Conservation (phyloP, 441 rosid genomes). For the Geranium incanum region DNA sequence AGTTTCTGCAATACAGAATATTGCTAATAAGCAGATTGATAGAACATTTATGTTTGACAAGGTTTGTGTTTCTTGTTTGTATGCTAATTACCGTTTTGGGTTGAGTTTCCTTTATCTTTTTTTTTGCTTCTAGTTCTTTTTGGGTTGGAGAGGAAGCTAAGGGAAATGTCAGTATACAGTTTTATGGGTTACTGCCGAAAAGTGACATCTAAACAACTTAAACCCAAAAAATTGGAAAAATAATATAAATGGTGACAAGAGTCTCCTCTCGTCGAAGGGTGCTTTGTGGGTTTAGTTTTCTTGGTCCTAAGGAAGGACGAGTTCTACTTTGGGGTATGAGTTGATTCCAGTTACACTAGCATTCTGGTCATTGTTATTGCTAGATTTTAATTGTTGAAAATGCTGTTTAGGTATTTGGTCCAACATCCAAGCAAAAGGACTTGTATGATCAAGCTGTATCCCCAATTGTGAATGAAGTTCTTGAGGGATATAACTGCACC, state of each 20-base stretch:
- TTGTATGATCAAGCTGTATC: slow-evolving; percentile 74
- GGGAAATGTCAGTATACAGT: neutral
- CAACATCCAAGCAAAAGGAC: slow-evolving; percentile 73
- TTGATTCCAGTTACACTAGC: neutral
- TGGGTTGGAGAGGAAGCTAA: too few species aligned
- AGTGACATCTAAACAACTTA: too few species aligned
- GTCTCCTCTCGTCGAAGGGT: too few species aligned
- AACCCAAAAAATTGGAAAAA: too few species aligned
- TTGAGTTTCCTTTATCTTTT: too few species aligned
- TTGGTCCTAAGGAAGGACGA: neutral
- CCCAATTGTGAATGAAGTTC: slow-evolving; percentile 88
- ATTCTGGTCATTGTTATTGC: neutral
- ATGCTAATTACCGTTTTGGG: neutral
- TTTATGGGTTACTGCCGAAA: too few species aligned
- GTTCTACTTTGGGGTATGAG: neutral
- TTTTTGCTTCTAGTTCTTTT: too few species aligned
- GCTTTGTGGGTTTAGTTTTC: too few species aligned
- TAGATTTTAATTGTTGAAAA: slow-evolving; percentile 10
- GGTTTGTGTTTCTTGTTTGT: slow-evolving; percentile 32
- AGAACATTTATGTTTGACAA: slow-evolving; percentile 85
- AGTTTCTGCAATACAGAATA: slow-evolving; percentile 72
- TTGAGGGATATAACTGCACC: slow-evolving; percentile 96
- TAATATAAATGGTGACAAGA: too few species aligned
- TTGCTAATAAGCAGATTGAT: slow-evolving; percentile 96
- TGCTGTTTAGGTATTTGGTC: slow-evolving; percentile 74